Conservation (phyloP, 805 yeast genomes). For the Starmerella stellata region DNA sequence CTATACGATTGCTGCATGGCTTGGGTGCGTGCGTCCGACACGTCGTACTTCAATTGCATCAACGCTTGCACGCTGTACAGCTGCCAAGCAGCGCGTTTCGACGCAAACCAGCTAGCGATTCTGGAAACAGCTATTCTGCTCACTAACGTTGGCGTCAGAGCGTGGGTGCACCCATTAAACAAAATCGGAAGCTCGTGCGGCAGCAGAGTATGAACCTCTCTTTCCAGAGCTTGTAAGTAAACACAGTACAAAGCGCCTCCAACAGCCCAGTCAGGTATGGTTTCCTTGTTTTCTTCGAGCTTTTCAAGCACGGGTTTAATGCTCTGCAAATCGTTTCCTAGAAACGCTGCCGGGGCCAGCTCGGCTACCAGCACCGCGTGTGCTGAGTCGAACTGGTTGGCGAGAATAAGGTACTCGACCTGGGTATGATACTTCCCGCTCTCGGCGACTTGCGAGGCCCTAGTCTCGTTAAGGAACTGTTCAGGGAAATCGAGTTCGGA, state of each 20-base stretch:
- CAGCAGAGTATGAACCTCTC: neutral
- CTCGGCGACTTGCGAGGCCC: conserved; percentile 38
- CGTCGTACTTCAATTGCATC: conserved; percentile 11
- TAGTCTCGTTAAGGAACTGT: conserved; percentile 33
- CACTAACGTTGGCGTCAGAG: conserved; percentile 8
- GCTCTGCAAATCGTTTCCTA: conserved; percentile 26
- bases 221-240: conserved; percentile 14
- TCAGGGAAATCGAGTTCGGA: conserved; percentile 23
- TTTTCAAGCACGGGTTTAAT: conserved; percentile 18
- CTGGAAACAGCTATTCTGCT: conserved; percentile 17
- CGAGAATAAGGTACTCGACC: conserved; percentile 42
- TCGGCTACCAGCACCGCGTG: conserved; percentile 35
- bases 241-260: conserved; percentile 26
- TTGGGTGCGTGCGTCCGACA: conserved; percentile 11
- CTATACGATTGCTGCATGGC: conserved; percentile 11
- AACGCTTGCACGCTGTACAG: conserved; percentile 3
- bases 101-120: conserved; percentile 19
- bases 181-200: conserved; percentile 1
- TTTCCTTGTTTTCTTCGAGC: conserved; percentile 11
- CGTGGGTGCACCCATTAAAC: conserved; percentile 4
- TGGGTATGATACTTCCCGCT: conserved; percentile 39
- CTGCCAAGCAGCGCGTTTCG: conserved; percentile 3
- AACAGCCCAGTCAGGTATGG: conserved; percentile 18
- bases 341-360: conserved; percentile 60
- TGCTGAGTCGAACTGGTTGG: conserved; percentile 44